A percentile compares a stretch with the other conserved stretches of the same genome.
Conservation (phyloP, 768 basidiomycete species). For the Phlebiopsis gigantea region DNA sequence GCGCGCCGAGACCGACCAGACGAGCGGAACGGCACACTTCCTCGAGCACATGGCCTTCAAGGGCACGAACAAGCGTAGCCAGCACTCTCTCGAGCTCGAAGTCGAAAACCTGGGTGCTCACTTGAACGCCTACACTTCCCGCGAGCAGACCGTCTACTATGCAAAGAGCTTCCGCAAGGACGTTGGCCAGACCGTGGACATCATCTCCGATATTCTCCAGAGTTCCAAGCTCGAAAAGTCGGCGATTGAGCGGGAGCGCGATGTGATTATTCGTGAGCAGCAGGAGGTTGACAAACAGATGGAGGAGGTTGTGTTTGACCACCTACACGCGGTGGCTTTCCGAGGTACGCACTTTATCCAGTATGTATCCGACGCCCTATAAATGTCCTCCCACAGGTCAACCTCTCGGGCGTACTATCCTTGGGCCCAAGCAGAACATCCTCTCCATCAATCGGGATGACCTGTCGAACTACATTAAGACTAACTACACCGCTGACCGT, state of each 20-base stretch:
- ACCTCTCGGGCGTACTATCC: constrained; percentile 93
- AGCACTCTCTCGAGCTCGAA: constrained; percentile 90
- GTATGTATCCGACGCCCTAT: constrained; percentile 1
- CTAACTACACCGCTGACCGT: constrained; percentile 97
- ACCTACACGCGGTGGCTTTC: constrained; percentile 95
- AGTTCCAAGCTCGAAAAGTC: constrained; percentile 86
- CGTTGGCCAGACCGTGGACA: constrained; percentile 85
- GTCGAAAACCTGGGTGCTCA: constrained; percentile 98
- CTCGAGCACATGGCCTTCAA: constrained; percentile 99
- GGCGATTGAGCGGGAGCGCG: constrained; percentile 92
- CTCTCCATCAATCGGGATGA: constrained; percentile 91
- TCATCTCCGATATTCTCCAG: constrained; percentile 96
- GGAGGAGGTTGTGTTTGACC: constrained; percentile 98
- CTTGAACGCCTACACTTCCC: constrained; percentile 95
- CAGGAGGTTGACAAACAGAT: constrained; percentile 99
- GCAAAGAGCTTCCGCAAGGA: constrained; percentile 98
- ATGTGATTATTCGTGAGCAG: constrained; percentile 95
- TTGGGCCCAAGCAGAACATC: constrained; percentile 94
- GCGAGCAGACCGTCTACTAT: constrained; percentile 99
- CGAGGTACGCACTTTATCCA: constrained; percentile 55
- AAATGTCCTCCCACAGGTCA: constrained; percentile 52
- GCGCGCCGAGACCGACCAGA: constrained; percentile 91
- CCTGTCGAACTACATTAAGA: constrained; percentile 86
- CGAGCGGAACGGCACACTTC: constrained; percentile 97
- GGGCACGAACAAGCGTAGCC: constrained; percentile 84